Base-by-base conservation (phyloP, 768 basidiomycete genomes). In the Russula foetens region DNA sequence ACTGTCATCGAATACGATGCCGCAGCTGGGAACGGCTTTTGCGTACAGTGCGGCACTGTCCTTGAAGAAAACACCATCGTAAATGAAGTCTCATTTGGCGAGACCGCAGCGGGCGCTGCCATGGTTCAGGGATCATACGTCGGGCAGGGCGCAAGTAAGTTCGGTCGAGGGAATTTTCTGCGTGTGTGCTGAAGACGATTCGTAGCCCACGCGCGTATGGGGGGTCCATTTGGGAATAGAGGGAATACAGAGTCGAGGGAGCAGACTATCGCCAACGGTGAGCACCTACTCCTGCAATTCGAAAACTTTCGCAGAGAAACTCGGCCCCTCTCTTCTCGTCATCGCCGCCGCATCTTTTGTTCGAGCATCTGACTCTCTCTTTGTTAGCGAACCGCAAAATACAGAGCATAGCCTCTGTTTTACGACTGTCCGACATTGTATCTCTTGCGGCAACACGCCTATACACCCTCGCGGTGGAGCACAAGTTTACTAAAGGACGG, bases 51-150 rank as follows among this genome's bases (percentile, higher is more conserved):
- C 67, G 92, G 92, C 48, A 89, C 86, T 7, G 93, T 98, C 19
- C 78, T 96, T 11, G 92, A 96, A 74, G 92, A 97, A 73, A 94
- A 92, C 69, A 84, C 88, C 2, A 93, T 98, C 61, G 92, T 98
- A 11, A 90, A 87, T 63, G 97, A 99, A 71, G 84, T 99, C 57
- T 84, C 86, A 1, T 99, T 99, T 67, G 92, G 93, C n/a, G 97
- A 99, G 77, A 89, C 90, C 4, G 82, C 88, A 12, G 81, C 82
- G 29, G 97, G 97, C 26, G 92, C 94, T 5, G 95, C 96, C 1
- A 91, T 98, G 79, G 95, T 97, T 1, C 90, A 95, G 68, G 97
- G 97, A 2, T 86, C 88, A 3, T 97, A 90, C 68, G 92, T 99
- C 14, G 90, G 83, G 0, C 88, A 91, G 68, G 90, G 92, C 58